Evolutionary conservation across 2,329 filamentous ascomycete species (phyloP), one percentile per base, ranked within the genome.

Genomic region (Macrophomina tecta): DNA sequence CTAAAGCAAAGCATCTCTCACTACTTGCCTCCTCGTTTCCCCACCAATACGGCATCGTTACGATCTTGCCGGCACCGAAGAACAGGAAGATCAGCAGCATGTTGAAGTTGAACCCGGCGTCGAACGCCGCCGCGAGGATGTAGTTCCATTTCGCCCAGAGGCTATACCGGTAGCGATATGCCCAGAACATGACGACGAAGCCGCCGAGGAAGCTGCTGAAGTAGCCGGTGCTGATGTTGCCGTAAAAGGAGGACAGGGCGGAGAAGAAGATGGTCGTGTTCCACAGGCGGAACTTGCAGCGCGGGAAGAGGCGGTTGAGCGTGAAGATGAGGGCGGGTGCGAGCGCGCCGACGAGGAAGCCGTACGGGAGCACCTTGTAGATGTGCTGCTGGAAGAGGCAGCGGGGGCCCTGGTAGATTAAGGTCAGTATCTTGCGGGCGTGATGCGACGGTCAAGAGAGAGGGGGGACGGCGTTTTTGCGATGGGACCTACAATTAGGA

Each of bases 41-140:
- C 86, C 86, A 89, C 87, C 87, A 89, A 68, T 86, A 73, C n/a
- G 86, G 86, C 86, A 89, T 89, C 16, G 76, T 79, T 7, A 88
- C 76, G 38, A 86, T 79, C 77, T 85, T 87, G 0, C 82, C 86
- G 6, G 83, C 82, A 1, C 85, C 84, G 70, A 89, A 87, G 68
- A 84, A 85, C 67, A 89, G 72, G 73, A 89, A 89, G n/a, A 88
- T 83, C 18, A 89, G 77, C 68, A 89, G 70, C 82, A 88, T 82
- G 69, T 87, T 87, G 23, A 89, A 77, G 72, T 89, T 89, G 72
- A 87, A 89, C 0, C 85, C 87, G 0, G 86, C 86, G 73, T 89
- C 87, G 70, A 88, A 86, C 0, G 87, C 86, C 1, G 86, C 87
- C 0, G 86, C 87, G 16, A 89, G 73, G 40, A 89, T 82, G 70